Base-by-base conservation (phyloP, 2,329 filamentous ascomycete genomes). In the Colletotrichum truncatum region DNA sequence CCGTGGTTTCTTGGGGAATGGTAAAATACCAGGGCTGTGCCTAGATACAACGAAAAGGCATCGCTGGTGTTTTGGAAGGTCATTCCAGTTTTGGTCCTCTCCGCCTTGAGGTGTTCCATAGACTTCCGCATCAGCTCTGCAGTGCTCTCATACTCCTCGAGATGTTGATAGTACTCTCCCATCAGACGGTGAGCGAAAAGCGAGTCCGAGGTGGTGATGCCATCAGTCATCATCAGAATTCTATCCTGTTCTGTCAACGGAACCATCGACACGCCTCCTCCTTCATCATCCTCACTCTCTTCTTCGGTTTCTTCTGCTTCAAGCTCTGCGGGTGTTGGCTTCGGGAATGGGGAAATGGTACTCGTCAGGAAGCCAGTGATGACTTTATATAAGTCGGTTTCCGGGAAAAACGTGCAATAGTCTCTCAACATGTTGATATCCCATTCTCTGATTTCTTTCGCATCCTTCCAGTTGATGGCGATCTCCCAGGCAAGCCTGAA, bases 401-500 rank as follows among this genome's bases (percentile, higher is more conserved):
- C 90, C 0, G 94, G 93, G 70, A 99, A 99, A 70, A 96, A 90
- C 4, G 85, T 82, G 67, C 93, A 91, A 73, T 95, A 99, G 69
- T 94, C 89, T 58, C 90, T 86, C 23, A 99, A 80, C n/a, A 95
- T 82, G 43, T 87, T 88, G 43, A 88, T 86, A 73, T 98, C 94
- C 82, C 93, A 91, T 25, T 93, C 87, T n/a, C 85, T 82, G 49
- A 96, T 85, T 48, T 87, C 87, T 70, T 92, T 89, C 41, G 89
- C 82, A 76, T 98, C 94, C 70, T 92, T 87, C 92, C 95, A 98
- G 73, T 98, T 93, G 64, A 99, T 84, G 28, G 92, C 87, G 66
- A 98, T 91, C 71, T 93, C 91, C 97, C 97, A 99, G 0, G 96
- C 96, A 14, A 97, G 84, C 68, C 91, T 88, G 78, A 91, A 97